Percentiles rank a stretch among this genome's conserved stretches.
Conservation (phyloP, 2,329 filamentous ascomycete species). For the Paraconiothyrium sp. region DNA sequence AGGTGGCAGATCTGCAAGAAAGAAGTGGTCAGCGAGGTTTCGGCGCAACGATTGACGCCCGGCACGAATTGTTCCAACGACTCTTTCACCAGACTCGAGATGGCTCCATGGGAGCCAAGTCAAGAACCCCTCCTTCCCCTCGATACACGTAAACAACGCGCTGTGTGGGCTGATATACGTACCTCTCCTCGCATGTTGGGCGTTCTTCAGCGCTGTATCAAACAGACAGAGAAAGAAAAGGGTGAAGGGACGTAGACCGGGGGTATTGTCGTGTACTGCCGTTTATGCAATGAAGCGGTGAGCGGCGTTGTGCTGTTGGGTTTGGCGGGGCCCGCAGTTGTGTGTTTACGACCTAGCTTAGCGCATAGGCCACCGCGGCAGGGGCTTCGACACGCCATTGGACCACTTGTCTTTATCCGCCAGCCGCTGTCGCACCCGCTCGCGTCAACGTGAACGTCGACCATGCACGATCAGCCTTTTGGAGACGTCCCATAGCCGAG, state of each 20-base stretch:
- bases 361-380: constrained; percentile 2
- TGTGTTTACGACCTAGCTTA: constrained; percentile 14
- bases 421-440: background rate
- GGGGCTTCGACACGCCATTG: constrained; percentile 3
- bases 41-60: constrained; percentile 1
- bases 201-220: constrained; percentile 41
- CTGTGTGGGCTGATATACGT: constrained; percentile 30
- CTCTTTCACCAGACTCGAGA: background rate
- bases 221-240: constrained; percentile 42
- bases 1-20: constrained; percentile 68
- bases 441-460: no score
- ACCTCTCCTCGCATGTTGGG: constrained; percentile 54
- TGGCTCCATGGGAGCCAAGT: constrained; percentile 2
- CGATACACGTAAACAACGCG: constrained; percentile 7
- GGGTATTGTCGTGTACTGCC: constrained; percentile 17
- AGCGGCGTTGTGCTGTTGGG: constrained; percentile 15
- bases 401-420: constrained; percentile 8
- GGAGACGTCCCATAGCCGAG: no score
- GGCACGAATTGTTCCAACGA: background rate
- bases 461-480: no score
- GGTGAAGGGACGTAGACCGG: constrained; percentile 3
- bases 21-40: constrained; percentile 19
- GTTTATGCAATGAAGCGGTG: constrained; percentile 23
- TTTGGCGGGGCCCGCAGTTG: constrained; percentile 14
- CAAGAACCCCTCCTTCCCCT: constrained; percentile 5